Base-by-base conservation (phyloP, 2,329 filamentous ascomycete genomes). In the Hirsutella minnesotensis region DNA sequence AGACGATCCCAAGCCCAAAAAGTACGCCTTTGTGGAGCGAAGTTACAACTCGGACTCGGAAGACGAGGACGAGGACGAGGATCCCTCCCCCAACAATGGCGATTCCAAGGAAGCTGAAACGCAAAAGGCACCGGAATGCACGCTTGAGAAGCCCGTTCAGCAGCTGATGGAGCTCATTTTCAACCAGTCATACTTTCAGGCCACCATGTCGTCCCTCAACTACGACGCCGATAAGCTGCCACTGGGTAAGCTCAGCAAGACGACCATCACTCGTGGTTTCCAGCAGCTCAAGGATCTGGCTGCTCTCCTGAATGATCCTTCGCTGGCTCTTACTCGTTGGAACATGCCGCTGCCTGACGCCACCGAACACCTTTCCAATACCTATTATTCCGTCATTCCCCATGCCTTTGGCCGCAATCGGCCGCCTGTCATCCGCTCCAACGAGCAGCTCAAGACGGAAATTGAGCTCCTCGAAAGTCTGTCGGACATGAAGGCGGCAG, bases 401-500 rank as follows among this genome's bases (percentile, higher is more conserved):
- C 87, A 94, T 55, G 75, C 67, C 27, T 90, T 92, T 59, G 85
- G 86, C 9, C 80, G 86, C 27, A 75, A 76, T 37, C 70, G 80
- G 0, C 85, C 86, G 0, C 83, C 84, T 0, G 55, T 89, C 50
- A 83, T 94, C 52, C 58, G 59, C 29, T 65, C 64, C 33, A 56
- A 73, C 18, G 50, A 51, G 2, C 61, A 72, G 49, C 72, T 94
- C 52, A 87, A 89, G 64, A 73, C 65, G 52, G 87, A 94, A 62
- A 74, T 90, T 51, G 82, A 86, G 37, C 71, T 94, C 50, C 73
- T 94, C 1, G 86, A 94, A 54, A 84, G 79, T 47, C 66, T 94
- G 56, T 81, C 79, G 2, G 86, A 92, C 54, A 90, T 94, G 84
- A 88, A 89, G 61, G 81, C 86, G 46, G 81, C 86, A 2, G 76